These are phyloP conservation scores for Suhomyces tanzawaensis DNA, from an alignment of 805 yeast genomes.

Conservation along the genomic window DNA sequence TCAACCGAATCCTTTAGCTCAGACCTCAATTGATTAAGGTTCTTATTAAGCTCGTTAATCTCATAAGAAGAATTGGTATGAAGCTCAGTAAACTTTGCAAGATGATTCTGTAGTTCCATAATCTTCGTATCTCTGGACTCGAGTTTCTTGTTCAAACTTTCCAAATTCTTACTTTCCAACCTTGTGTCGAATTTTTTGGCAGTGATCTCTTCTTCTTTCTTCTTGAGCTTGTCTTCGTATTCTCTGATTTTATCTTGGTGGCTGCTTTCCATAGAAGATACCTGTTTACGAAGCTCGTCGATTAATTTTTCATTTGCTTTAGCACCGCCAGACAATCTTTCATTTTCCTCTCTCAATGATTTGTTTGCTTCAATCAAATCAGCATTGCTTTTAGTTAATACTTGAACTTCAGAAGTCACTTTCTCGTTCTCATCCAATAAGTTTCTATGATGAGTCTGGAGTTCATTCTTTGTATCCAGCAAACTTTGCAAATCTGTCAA, in stretches of 20 bases:
- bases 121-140: constrained; percentile 13
- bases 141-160: constrained; percentile 12
- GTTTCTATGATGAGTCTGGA: constrained; percentile 7
- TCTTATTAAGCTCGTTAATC: constrained; percentile 13
- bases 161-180: constrained; percentile 8
- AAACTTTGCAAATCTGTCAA: constrained; percentile 5
- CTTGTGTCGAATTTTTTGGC: constrained; percentile 8
- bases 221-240: background rate
- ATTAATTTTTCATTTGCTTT: background rate
- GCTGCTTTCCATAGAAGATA: background rate
- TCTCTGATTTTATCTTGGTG: background rate
- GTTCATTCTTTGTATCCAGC: constrained; percentile 9
- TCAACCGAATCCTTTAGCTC: constrained; percentile 23
- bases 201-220: constrained; percentile 8
- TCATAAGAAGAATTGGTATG: constrained; percentile 13
- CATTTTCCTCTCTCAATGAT: background rate
- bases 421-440: constrained; percentile 6
- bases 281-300: too few relatives aligned
- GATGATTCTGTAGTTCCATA: constrained; percentile 13
- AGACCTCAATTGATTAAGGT: constrained; percentile 10
- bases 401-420: constrained; percentile 2
- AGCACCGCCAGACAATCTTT: background rate
- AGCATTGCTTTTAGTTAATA: constrained; percentile 9
- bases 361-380: background rate
- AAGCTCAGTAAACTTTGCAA: constrained; percentile 11